A percentile compares a stretch with the other conserved stretches of the same genome.
Conservation (phyloP, 441 rosid genomes). For the Pelargonium citronellum region DNA sequence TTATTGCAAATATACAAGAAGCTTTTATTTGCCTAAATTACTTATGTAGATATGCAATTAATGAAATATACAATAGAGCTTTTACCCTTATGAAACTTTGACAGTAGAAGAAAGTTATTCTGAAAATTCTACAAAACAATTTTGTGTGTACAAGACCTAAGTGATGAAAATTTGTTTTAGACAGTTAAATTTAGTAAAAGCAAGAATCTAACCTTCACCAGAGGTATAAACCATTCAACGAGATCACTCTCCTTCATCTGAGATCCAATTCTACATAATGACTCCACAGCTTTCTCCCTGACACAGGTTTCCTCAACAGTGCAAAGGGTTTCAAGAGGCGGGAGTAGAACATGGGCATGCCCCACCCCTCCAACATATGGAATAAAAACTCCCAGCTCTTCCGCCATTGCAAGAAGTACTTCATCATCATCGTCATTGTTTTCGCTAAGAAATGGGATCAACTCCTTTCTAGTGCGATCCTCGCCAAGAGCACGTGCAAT, state of each 20-base stretch:
- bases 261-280: conserved; percentile 72
- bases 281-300: conserved; percentile 80
- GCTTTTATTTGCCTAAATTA: too few species aligned
- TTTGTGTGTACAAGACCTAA: too few species aligned
- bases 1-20: too few species aligned
- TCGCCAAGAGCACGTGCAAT: conserved; percentile 95
- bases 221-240: conserved; percentile 67
- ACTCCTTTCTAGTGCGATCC: conserved; percentile 82
- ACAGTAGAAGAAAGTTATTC: too few species aligned
- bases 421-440: conserved; percentile 95
- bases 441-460: conserved; percentile 83
- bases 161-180: too few species aligned
- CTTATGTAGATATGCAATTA: background rate
- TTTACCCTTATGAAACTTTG: too few species aligned
- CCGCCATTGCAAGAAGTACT: conserved; percentile 96
- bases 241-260: conserved; percentile 79
- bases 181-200: background rate
- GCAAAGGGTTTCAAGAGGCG: conserved; percentile 78
- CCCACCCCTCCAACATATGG: conserved; percentile 88
- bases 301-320: conserved; percentile 89
- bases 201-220: conserved; percentile 56
- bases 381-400: conserved; percentile 80
- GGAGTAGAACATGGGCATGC: conserved; percentile 65
- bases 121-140: too few species aligned
- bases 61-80: too few species aligned